phyloP scores from a whole-genome alignment of 78 protist species.

The Polysphondylium violaceum region DNA sequence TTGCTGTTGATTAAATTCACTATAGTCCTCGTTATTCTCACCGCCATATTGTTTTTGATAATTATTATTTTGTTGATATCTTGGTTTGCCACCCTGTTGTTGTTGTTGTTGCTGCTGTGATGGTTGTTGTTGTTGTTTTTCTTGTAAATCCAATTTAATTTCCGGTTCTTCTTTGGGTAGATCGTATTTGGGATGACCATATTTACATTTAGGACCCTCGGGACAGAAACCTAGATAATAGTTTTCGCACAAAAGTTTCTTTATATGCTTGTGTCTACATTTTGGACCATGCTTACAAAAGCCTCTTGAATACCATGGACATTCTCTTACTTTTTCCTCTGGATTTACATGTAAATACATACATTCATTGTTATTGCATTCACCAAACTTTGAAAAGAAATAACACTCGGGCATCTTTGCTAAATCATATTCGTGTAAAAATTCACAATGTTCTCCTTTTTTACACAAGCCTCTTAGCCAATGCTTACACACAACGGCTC shows the following conservation, averaged over 20 bases:
- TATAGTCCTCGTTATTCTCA: no score
- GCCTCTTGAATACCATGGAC: constrained; percentile 95
- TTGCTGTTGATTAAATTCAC: constrained; percentile 11
- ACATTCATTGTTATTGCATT: constrained; percentile 88
- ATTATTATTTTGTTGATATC: background rate
- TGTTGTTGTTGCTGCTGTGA: constrained; percentile 31
- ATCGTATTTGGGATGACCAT: constrained; percentile 86
- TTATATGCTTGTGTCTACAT: constrained; percentile 86
- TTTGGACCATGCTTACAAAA: constrained; percentile 93
- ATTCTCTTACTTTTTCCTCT: constrained; percentile 89
- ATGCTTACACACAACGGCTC: constrained; percentile 94
- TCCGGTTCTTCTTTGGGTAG: constrained; percentile 77
- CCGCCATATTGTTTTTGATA: background rate
- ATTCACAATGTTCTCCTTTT: constrained; percentile 94
- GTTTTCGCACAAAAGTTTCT: constrained; percentile 80
- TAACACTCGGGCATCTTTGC: constrained; percentile 94
- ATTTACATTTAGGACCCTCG: constrained; percentile 89
- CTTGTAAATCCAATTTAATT: background rate
- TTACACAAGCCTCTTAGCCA: constrained; percentile 96
- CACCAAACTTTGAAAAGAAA: constrained; percentile 81
- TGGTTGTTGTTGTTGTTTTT: constrained; percentile 32
- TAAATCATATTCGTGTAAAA: constrained; percentile 92
- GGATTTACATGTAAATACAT: constrained; percentile 89
- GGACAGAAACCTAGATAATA: constrained; percentile 95
- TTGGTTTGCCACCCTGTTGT: background rate